Evolutionary conservation across 768 basidiomycete genomes (phyloP).

Genomic region (Gymnopilus junonius): DNA sequence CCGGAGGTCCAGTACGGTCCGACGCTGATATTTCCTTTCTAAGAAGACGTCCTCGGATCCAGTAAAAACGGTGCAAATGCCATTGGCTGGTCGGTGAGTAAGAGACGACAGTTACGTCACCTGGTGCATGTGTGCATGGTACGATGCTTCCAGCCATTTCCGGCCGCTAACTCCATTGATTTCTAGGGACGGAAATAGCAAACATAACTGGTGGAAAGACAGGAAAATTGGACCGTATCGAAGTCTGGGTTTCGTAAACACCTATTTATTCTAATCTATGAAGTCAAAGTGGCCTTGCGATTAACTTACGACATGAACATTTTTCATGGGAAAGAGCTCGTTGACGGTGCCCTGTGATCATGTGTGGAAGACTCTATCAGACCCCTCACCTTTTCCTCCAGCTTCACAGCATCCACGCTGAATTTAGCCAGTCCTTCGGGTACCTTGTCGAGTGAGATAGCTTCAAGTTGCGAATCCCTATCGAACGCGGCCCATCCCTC

Average conservation of each 20-base stretch:
- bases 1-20: not conserved
- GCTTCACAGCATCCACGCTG: constrained; percentile 32
- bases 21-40: not conserved
- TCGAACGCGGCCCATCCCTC: constrained; percentile 24
- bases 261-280: not conserved
- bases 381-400: constrained; percentile 24
- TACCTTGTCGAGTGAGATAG: constrained; percentile 36
- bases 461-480: constrained; percentile 27
- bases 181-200: too few species aligned
- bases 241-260: not conserved
- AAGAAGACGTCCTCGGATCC: not conserved
- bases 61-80: not conserved
- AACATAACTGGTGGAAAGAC: not conserved
- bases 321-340: not conserved
- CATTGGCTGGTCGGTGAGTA: not conserved
- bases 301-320: not conserved
- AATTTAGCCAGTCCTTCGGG: constrained; percentile 41
- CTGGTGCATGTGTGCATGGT: too few species aligned
- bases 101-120: too few species aligned
- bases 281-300: not conserved
- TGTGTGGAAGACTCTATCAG: not conserved
- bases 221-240: not conserved
- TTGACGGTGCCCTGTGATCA: not conserved
- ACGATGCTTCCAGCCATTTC: not conserved
- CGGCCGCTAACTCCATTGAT: not conserved